These are phyloP conservation scores for Auricularia sp. DNA, from an alignment of 768 basidiomycete genomes.

Conservation along the genomic window DNA sequence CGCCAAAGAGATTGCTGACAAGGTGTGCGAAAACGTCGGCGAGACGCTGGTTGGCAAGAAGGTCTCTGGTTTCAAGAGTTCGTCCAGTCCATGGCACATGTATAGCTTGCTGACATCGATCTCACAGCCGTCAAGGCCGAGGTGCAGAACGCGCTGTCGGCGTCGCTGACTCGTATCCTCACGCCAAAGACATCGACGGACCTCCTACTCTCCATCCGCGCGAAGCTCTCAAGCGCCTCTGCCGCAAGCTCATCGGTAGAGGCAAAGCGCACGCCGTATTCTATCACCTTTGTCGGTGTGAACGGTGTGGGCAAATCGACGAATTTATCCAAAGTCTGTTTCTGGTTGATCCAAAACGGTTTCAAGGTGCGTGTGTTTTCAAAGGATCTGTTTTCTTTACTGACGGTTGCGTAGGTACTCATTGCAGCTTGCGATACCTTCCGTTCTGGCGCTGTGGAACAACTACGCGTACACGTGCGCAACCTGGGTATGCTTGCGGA, in stretches of 20 bases:
- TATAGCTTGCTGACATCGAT: conserved; percentile 2
- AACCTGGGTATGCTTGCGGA: conserved; percentile 81
- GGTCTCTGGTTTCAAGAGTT: conserved; percentile 83
- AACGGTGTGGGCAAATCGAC: conserved; percentile 99
- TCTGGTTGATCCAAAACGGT: conserved; percentile 97
- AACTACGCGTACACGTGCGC: conserved; percentile 90
- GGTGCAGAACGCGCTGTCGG: conserved; percentile 73
- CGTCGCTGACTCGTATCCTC: conserved; percentile 82
- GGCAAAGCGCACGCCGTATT: conserved; percentile 62
- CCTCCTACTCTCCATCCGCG: conserved; percentile 83
- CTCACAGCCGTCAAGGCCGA: conserved; percentile 68
- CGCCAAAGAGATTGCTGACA: conserved; percentile 88
- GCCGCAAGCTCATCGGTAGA: conserved; percentile 54
- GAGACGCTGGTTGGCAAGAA: conserved; percentile 84
- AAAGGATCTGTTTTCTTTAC: conserved; percentile 99
- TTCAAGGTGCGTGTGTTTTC: conserved; percentile 53
- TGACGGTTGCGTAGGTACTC: conserved; percentile 77
- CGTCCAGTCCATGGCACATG: conserved; percentile 16
- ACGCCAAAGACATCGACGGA: conserved; percentile 98
- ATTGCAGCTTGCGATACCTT: conserved; percentile 99
- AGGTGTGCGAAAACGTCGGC: conserved; percentile 91
- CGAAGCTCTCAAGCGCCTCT: conserved; percentile 68
- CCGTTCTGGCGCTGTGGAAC: conserved; percentile 92
- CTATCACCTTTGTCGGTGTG: conserved; percentile 93
- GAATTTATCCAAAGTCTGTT: conserved; percentile 95